phyloP scores from a whole-genome alignment of 768 basidiomycete species.

The Lanmaoa pseudosensibilis region DNA sequence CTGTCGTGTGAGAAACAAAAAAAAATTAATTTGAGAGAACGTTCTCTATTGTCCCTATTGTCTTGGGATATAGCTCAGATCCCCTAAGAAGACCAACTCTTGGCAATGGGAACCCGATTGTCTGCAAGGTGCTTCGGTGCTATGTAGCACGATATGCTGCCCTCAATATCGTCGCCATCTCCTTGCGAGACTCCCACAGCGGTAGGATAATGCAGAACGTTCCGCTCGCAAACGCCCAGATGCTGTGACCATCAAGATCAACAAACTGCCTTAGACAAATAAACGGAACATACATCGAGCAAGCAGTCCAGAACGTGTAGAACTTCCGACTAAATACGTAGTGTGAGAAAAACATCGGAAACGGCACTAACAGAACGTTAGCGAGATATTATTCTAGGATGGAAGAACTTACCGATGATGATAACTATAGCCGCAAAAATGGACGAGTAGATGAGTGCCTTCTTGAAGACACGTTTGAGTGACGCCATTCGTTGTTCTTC shows the following conservation, averaged over 20 bases:
- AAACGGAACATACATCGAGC: slow-evolving; percentile 35
- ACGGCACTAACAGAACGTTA: slow-evolving; percentile 29
- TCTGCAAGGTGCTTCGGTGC: background rate
- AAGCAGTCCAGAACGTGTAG: slow-evolving; percentile 40
- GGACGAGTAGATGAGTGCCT: slow-evolving; percentile 35
- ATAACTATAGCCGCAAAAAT: slow-evolving; percentile 35
- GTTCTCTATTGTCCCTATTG: slow-evolving; percentile 30
- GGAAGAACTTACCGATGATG: slow-evolving; percentile 30
- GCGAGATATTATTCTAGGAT: background rate
- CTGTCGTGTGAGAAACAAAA: slow-evolving; percentile 16
- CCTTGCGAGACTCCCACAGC: slow-evolving; percentile 37
- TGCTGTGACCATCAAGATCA: slow-evolving; percentile 21
- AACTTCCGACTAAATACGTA: slow-evolving; percentile 38
- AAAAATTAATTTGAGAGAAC: slow-evolving; percentile 8
- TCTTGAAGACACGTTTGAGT: slow-evolving; percentile 33
- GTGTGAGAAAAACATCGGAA: slow-evolving; percentile 42
- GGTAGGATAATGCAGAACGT: slow-evolving; percentile 40
- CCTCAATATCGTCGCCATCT: slow-evolving; percentile 29
- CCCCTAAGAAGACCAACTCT: too few species aligned
- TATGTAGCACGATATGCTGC: slow-evolving; percentile 13
- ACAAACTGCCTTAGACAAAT: background rate
- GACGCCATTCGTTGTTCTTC: slow-evolving; percentile 14
- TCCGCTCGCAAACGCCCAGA: slow-evolving; percentile 38
- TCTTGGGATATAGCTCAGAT: too few species aligned
- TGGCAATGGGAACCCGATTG: too few species aligned